Percentiles rank a stretch among this genome's conserved stretches.
Evolutionary conservation across 768 basidiomycete species (phyloP).

Genomic region (Collybiopsis confluens): DNA sequence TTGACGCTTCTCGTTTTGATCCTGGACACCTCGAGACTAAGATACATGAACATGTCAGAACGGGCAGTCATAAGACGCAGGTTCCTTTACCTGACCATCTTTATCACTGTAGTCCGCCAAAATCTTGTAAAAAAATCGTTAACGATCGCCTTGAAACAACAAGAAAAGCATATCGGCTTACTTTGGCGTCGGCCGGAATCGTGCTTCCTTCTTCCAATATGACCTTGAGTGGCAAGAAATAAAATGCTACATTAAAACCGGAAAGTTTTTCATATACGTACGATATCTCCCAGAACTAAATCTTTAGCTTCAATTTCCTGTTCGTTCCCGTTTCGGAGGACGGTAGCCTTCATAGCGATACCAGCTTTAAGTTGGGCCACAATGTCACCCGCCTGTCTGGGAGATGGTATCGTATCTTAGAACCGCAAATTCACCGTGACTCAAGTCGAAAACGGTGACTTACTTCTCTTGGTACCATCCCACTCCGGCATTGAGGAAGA

Average conservation of each 20-base stretch:
- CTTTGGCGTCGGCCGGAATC: slow-evolving; percentile 41
- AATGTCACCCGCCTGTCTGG: slow-evolving; percentile 39
- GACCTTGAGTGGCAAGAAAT: slow-evolving; percentile 13
- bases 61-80: neutral
- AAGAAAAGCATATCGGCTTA: slow-evolving; percentile 6
- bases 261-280: slow-evolving; percentile 9
- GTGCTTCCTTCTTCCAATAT: slow-evolving; percentile 40
- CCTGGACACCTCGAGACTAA: slow-evolving; percentile 16
- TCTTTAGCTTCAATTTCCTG: slow-evolving; percentile 39
- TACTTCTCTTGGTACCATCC: slow-evolving; percentile 26
- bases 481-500: slow-evolving; percentile 36
- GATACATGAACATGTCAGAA: slow-evolving; percentile 10
- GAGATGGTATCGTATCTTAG: too few species aligned
- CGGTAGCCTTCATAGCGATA: slow-evolving; percentile 36
- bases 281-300: slow-evolving; percentile 40
- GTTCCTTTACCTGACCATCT: slow-evolving; percentile 22
- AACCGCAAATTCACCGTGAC: too few species aligned
- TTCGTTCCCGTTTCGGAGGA: slow-evolving; percentile 37
- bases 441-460: too few species aligned
- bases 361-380: slow-evolving; percentile 45
- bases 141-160: neutral
- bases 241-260: neutral
- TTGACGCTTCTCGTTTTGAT: slow-evolving; percentile 8
- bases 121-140: slow-evolving; percentile 33
- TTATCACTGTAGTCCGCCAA: slow-evolving; percentile 36